phyloP scores from a whole-genome alignment of 1,139 yeast genomes.

The Hemisphaericaspora lyxosophila region DNA sequence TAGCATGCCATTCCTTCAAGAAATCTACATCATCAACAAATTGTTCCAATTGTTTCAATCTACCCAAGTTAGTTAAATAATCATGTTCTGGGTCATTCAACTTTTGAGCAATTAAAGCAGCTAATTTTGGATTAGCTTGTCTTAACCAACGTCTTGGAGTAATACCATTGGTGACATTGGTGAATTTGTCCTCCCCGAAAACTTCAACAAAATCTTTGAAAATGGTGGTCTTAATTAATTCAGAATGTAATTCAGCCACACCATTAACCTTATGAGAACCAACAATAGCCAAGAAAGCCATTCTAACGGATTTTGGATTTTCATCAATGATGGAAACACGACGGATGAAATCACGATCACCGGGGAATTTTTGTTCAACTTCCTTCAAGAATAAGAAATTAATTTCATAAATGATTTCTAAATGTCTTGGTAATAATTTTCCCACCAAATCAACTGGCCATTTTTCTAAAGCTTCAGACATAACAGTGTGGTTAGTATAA shows the following conservation, averaged over 20 bases:
- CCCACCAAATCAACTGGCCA: constrained; percentile 89
- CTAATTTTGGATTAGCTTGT: constrained; percentile 85
- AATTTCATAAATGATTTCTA: constrained; percentile 87
- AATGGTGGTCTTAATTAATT: constrained; percentile 82
- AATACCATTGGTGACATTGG: constrained; percentile 91
- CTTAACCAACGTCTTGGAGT: constrained; percentile 97
- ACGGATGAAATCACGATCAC: constrained; percentile 59
- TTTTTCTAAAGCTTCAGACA: constrained; percentile 92
- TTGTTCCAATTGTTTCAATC: constrained; percentile 65
- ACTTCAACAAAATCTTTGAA: constrained; percentile 86
- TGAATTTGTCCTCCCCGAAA: constrained; percentile 79
- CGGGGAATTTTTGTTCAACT: constrained; percentile 76
- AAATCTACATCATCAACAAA: constrained; percentile 69
- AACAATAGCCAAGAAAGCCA: constrained; percentile 89
- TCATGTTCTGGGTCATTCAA: constrained; percentile 64
- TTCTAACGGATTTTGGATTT: constrained; percentile 76
- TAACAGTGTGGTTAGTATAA: constrained; percentile 92
- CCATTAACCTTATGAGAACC: constrained; percentile 95
- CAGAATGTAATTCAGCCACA: constrained; percentile 94
- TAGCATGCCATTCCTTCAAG: constrained; percentile 67
- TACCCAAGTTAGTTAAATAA: constrained; percentile 67
- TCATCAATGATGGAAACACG: constrained; percentile 83
- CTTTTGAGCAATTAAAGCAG: constrained; percentile 68
- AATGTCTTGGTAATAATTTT: constrained; percentile 81
- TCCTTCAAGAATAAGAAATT: constrained; percentile 74